Evolutionary conservation across 2,329 filamentous ascomycete genomes (phyloP), one percentile per base, ranked within the genome.

Genomic region (Fusarium xylarioides): DNA sequence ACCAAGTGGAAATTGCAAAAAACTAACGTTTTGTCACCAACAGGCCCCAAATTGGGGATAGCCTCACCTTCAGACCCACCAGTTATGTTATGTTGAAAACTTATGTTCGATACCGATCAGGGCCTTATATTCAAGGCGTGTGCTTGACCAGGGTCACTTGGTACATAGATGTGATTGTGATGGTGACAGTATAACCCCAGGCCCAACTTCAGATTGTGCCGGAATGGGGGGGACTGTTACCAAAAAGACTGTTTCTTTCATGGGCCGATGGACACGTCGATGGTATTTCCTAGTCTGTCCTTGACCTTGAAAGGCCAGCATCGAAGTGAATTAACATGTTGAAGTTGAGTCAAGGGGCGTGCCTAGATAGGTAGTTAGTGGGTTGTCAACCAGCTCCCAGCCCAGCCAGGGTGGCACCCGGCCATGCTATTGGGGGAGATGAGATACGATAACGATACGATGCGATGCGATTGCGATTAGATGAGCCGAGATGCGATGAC

Each of bases 391-490:
- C 49, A 53, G 70, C 61, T 66, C 53, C 73, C 52, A 55, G 44
- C 19, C 44, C 44, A 47, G 26, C 19, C 14, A 47, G 63, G 61
- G 70, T 63, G 54, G 54, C 54, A 63, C 34, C 57, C 59, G 65
- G 57, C 68, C 55, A 70, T 62, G 66, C 70, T 76, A 54, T 60
- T 69, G 60, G 64, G 61, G 66, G 59, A 76, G 72, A 77, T 76
- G 68, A 73, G 74, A 76, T 76, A 55, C 71, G 71, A 76, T 68
- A 53, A 63, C 43, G 43, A 46, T 46, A 19, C 54, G 74, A 77
- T 77, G 43, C 67, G 73, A 77, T 77, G 43, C 68, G 72, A 73
- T 68, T 74, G 67, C 47, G 74, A 76, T 76, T 49, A 43, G 63
- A 68, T 68, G 32, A 47, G 64, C 66, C 67, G 35, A 18, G 63